Evolutionary conservation across 2,329 filamentous ascomycete genomes (phyloP).

Genomic region (Apiospora pterosperma): DNA sequence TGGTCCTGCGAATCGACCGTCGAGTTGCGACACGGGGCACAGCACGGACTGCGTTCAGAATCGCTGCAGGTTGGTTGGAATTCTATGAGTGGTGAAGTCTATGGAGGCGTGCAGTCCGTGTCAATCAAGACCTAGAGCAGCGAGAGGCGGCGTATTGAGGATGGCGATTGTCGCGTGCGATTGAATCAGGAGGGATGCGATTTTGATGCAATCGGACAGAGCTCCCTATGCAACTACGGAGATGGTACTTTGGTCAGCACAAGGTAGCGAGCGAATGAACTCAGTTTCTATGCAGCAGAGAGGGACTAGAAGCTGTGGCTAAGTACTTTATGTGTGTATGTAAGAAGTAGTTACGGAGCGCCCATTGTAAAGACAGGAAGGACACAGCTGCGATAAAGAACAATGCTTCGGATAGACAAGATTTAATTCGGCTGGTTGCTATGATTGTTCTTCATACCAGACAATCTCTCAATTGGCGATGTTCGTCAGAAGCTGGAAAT

Average conservation of each 20-base stretch:
- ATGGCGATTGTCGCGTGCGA: background rate
- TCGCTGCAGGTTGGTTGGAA: background rate
- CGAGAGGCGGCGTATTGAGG: background rate
- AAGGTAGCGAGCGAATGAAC: background rate
- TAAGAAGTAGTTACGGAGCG: background rate
- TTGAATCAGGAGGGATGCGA: background rate
- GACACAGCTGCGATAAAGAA: background rate
- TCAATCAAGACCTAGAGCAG: background rate
- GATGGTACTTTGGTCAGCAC: background rate
- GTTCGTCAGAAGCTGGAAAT: constrained; percentile 18
- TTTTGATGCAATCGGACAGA: background rate
- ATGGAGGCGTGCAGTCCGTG: background rate
- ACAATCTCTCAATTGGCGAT: constrained; percentile 8
- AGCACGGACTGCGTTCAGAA: background rate
- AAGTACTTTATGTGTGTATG: background rate
- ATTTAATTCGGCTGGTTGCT: background rate
- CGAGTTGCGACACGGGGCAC: background rate
- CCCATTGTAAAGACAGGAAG: background rate
- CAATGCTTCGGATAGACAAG: background rate
- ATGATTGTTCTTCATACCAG: constrained; percentile 3
- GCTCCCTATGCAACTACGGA: background rate
- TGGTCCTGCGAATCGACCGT: background rate
- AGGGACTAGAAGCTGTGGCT: background rate
- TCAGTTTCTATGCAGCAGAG: background rate
- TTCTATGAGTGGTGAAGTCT: background rate